phyloP scores from a whole-genome alignment of 176 grass and related monocot species.

The Thinopyrum elongatum region DNA sequence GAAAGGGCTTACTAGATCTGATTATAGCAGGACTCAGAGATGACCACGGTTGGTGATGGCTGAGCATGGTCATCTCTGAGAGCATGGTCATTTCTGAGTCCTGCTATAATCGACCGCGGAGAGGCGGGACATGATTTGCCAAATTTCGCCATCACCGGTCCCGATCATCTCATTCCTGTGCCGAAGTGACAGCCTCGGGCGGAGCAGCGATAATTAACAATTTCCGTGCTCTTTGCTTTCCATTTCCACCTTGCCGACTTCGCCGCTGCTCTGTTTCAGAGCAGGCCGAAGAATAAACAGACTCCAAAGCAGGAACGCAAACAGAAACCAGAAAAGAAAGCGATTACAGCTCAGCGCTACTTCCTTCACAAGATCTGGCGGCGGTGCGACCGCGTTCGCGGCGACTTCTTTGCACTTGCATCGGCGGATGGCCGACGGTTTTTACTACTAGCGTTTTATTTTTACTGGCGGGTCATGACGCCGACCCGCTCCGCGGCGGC shows the following conservation, averaged over 20 bases:
- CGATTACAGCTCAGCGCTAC: neutral
- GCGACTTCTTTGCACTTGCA: neutral
- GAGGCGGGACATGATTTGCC: neutral
- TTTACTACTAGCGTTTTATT: neutral
- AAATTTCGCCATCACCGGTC: neutral
- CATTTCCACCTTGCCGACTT: neutral
- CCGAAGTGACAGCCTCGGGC: neutral
- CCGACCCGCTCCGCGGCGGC: slow-evolving; percentile 48
- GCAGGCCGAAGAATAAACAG: neutral
- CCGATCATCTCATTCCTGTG: neutral
- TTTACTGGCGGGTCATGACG: slow-evolving; percentile 19
- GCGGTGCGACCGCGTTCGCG: neutral
- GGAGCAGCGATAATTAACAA: neutral
- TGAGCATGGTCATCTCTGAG: no score
- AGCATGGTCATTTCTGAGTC: no score
- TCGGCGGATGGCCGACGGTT: neutral
- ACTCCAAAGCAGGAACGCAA: neutral
- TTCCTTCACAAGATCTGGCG: slow-evolving; percentile 7
- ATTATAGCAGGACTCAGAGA: neutral
- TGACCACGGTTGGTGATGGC: neutral
- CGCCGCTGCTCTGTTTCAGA: slow-evolving; percentile 34
- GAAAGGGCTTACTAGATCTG: neutral
- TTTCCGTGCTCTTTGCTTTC: neutral
- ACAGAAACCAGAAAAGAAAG: neutral
- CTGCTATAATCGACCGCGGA: neutral